phyloP scores from a whole-genome alignment of 2,329 filamentous ascomycete species.

The Fusarium buxicola region DNA sequence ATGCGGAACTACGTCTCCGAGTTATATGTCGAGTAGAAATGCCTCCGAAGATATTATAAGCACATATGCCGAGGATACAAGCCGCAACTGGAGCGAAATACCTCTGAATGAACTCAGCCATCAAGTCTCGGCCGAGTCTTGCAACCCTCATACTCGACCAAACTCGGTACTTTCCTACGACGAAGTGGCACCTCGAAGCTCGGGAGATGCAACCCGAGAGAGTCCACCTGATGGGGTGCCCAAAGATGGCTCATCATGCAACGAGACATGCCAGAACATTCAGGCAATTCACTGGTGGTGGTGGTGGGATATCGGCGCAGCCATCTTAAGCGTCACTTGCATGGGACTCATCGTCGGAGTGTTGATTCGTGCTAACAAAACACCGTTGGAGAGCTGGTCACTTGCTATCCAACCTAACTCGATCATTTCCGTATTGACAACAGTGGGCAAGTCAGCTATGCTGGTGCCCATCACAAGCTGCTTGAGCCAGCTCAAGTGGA shows the following conservation, averaged over 20 bases:
- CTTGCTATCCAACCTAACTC: slow-evolving; percentile 18
- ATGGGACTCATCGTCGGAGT: slow-evolving; percentile 1
- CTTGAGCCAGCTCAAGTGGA: slow-evolving; percentile 18
- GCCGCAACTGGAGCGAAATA: too few relatives aligned
- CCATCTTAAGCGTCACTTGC: background rate
- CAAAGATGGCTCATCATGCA: background rate
- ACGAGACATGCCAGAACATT: background rate
- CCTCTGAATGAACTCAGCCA: too few relatives aligned
- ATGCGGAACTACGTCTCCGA: background rate
- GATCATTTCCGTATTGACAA: slow-evolving; percentile 6
- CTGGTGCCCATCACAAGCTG: slow-evolving; percentile 15
- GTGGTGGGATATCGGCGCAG: slow-evolving; percentile 16
- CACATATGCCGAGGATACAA: too few relatives aligned
- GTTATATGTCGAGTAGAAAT: background rate
- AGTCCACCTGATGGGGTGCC: background rate
- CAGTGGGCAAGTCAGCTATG: slow-evolving; percentile 3
- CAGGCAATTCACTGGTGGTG: slow-evolving; percentile 1
- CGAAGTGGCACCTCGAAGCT: background rate
- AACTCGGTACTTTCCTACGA: too few relatives aligned
- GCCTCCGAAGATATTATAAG: too few relatives aligned
- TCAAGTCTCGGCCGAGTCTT: background rate
- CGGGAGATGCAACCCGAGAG: background rate
- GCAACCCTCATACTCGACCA: background rate
- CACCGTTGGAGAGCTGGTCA: background rate
- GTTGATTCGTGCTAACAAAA: background rate